A percentile compares a stretch with the other conserved stretches of the same genome.
Conservation (phyloP, 2,329 filamentous ascomycete genomes). For the Blumeria hordei region DNA sequence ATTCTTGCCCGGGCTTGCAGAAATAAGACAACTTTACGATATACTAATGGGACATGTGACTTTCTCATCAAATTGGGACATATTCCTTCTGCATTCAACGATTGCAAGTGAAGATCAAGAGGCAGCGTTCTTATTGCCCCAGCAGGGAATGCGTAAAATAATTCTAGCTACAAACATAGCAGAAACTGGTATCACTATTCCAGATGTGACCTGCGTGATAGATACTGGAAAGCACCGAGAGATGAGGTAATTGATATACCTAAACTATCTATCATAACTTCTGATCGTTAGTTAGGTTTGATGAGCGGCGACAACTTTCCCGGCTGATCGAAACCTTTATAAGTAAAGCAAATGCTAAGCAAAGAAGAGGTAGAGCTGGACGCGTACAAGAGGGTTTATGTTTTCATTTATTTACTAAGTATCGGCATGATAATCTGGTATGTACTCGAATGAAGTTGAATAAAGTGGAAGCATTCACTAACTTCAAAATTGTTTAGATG, state of each 20-base stretch:
- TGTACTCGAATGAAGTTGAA: conserved; percentile 2
- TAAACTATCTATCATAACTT: not conserved
- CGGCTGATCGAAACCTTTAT: conserved; percentile 86
- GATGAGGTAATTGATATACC: conserved; percentile 33
- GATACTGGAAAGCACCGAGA: conserved; percentile 94
- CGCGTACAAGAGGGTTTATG: conserved; percentile 88
- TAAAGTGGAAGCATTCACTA: not conserved
- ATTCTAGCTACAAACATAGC: conserved; percentile 95
- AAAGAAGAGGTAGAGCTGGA: conserved; percentile 76
- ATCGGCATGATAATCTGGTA: conserved; percentile 51
- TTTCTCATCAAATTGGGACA: conserved; percentile 56
- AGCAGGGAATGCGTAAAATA: conserved; percentile 65
- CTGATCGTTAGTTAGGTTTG: conserved; percentile 27
- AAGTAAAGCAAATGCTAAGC: conserved; percentile 83
- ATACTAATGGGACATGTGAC: conserved; percentile 52
- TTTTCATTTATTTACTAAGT: conserved; percentile 85
- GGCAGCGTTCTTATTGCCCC: conserved; percentile 68
- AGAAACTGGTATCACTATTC: conserved; percentile 95
- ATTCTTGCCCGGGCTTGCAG: conserved; percentile 82
- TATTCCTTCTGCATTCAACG: conserved; percentile 79
- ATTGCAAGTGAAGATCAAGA: conserved; percentile 96
- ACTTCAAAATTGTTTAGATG: conserved; percentile 22
- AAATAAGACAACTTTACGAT: conserved; percentile 75
- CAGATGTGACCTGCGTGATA: conserved; percentile 89
- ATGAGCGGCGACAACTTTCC: conserved; percentile 78